Base-by-base conservation (phyloP, 192 early-diverging fungal species). In the Obelidium mucronatum region DNA sequence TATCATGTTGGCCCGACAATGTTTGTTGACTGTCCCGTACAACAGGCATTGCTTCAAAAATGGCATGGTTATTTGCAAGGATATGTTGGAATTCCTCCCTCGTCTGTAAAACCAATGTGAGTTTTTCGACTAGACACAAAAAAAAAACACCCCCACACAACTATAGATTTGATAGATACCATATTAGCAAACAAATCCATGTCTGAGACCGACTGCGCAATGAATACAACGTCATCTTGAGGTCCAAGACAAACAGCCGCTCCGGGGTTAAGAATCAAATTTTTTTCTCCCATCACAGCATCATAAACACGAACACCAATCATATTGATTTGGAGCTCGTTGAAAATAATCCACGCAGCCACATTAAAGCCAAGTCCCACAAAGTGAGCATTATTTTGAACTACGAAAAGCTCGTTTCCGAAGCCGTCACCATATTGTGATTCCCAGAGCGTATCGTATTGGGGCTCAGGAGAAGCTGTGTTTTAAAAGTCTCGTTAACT, bases 381-480 rank as follows among this genome's bases (percentile, higher is more conserved):
- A 56, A 93, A 87, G 28, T 84, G 74, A 2, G 81, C 64, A 44
- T 88, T 85, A n/a, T 89, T 76, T 1, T 79, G 75, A 34, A 77
- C 77, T 3, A 80, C 79, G 65, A 90, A 91, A 1, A 92, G 69
- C 70, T 93, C 89, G 67, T 92, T 92, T 40, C 87, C 87, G 2
- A 82, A 85, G 0, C 91, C 91, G 66, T 93, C 92, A 72, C 87
- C 90, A 65, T 92, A 93, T 52, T 91, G 89, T 5, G 90, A 87
- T 61, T 87, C 78, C 92, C 92, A 93, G 0, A 87, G 83, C 42
- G 88, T 83, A 33, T 87, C 79, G 73, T 90, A 91, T 34, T 67
- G 22, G 17, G 60, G 52, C 48, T 76, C 63, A 82, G 83, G 34
- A 78, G 53, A 33, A 79, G 90, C 75, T 88, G 80, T n/a, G 78